Percentiles rank a stretch among this genome's conserved stretches.
These are phyloP conservation scores for Ampelocalamus luodianensis DNA, from an alignment of 176 grass and related monocot species.

Conservation along the genomic window DNA sequence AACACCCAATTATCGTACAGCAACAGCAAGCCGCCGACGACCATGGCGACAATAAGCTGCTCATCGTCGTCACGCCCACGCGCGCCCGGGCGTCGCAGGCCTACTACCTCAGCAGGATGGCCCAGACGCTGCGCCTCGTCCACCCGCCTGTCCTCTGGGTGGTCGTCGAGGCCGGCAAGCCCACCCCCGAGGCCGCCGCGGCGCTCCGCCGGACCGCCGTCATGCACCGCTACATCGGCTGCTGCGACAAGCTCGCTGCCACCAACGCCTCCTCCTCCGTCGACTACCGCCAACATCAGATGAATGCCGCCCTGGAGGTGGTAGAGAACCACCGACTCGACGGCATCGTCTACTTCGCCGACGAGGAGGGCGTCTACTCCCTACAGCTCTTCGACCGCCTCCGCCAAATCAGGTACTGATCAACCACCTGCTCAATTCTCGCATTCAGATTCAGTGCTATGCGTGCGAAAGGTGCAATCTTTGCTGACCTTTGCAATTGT, in stretches of 20 bases:
- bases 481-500: not conserved
- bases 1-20: not conserved
- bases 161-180: slow-evolving; percentile 73
- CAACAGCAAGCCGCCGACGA: too few species aligned
- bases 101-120: slow-evolving; percentile 74
- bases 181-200: slow-evolving; percentile 64
- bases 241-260: slow-evolving; percentile 38
- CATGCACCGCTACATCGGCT: slow-evolving; percentile 79
- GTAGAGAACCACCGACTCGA: slow-evolving; percentile 84
- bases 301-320: slow-evolving; percentile 80
- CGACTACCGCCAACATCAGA: slow-evolving; percentile 63
- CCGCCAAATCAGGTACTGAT: slow-evolving; percentile 72
- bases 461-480: not conserved
- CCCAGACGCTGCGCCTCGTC: slow-evolving; percentile 77
- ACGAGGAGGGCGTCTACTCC: slow-evolving; percentile 95
- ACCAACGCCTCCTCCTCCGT: not conserved
- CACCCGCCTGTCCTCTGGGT: slow-evolving; percentile 69
- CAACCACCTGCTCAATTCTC: not conserved
- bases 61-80: slow-evolving; percentile 80
- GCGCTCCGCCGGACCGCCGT: slow-evolving; percentile 70
- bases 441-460: not conserved
- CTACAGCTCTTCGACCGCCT: slow-evolving; percentile 75
- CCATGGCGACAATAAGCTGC: slow-evolving; percentile 16
- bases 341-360: slow-evolving; percentile 90
- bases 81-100: slow-evolving; percentile 72